phyloP scores from a whole-genome alignment of 2,329 filamentous ascomycete genomes.

The Verticillium klebahnii region DNA sequence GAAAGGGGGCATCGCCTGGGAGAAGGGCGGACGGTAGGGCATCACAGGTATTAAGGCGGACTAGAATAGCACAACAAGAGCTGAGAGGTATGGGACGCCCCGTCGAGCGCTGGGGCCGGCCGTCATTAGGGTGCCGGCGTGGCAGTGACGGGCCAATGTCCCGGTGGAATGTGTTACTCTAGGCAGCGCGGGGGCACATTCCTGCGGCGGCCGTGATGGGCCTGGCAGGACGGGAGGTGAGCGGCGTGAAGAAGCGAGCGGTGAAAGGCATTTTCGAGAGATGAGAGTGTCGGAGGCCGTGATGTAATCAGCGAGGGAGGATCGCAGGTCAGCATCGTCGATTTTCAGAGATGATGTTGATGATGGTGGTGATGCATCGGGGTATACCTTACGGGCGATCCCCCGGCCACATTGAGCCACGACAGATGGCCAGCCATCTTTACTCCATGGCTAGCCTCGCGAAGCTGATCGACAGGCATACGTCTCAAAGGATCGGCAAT shows the following conservation, averaged over 20 bases:
- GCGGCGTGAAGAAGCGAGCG: neutral
- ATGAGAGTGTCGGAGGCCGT: neutral
- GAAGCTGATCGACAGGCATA: neutral
- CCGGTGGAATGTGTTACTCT: constrained; percentile 3
- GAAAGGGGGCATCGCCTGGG: neutral
- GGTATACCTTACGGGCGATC: neutral
- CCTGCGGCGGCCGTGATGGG: neutral
- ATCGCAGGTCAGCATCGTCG: neutral
- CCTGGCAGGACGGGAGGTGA: neutral
- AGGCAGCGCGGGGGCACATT: constrained; percentile 3
- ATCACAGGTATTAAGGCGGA: neutral
- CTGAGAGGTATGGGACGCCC: neutral
- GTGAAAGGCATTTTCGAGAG: neutral
- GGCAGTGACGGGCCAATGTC: constrained; percentile 2
- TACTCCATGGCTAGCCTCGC: neutral
- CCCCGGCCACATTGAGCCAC: neutral
- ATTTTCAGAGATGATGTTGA: neutral
- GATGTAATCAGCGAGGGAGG: neutral
- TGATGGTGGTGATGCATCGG: neutral
- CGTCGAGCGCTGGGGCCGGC: neutral
- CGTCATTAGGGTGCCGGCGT: neutral
- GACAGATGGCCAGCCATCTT: neutral
- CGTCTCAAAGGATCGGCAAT: neutral
- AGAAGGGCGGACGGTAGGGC: neutral
- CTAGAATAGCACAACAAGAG: neutral